phyloP scores from a whole-genome alignment of 1,284 basidiomycete genomes.

The Porogramme epimiltina region DNA sequence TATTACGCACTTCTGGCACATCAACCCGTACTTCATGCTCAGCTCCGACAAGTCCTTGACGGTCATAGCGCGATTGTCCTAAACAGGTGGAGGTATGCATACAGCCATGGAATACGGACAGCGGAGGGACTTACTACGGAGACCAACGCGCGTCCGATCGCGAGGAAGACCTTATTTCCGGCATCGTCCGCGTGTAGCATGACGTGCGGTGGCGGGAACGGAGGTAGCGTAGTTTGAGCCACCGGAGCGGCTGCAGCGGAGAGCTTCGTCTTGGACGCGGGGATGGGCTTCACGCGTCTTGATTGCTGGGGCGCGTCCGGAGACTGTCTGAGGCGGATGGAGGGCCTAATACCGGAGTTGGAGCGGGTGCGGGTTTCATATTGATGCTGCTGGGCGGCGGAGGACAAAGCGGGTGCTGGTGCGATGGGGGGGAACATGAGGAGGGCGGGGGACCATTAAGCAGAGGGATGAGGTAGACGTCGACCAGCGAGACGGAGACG shows the following conservation, averaged over 20 bases:
- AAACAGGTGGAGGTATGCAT: constrained; percentile 14
- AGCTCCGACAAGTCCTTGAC: constrained; percentile 80
- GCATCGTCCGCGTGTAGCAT: constrained; percentile 74
- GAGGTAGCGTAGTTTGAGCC: constrained; percentile 24
- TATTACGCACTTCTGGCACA: constrained; percentile 77
- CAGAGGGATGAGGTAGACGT: constrained; percentile 29
- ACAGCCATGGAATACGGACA: constrained; percentile 1
- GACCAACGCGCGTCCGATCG: constrained; percentile 69
- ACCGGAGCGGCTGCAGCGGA: constrained; percentile 10
- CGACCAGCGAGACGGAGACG: constrained; percentile 42
- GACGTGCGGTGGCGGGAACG: constrained; percentile 63
- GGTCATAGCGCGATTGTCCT: constrained; percentile 81
- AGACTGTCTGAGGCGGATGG: constrained; percentile 48
- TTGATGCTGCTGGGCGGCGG: constrained; percentile 33
- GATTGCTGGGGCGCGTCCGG: constrained; percentile 37
- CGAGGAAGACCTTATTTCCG: constrained; percentile 66
- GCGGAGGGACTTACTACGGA: constrained; percentile 57
- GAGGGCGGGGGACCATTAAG: constrained; percentile 40
- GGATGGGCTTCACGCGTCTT: constrained; percentile 40
- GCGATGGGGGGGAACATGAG: constrained; percentile 29
- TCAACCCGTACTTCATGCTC: constrained; percentile 60
- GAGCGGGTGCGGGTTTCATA: constrained; percentile 62
- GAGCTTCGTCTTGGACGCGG: constrained; percentile 26
- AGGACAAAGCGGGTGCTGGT: constrained; percentile 20
- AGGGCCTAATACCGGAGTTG: constrained; percentile 52